phyloP scores from a whole-genome alignment of 495 filamentous ascomycete species.

The Tuber magnatum region DNA sequence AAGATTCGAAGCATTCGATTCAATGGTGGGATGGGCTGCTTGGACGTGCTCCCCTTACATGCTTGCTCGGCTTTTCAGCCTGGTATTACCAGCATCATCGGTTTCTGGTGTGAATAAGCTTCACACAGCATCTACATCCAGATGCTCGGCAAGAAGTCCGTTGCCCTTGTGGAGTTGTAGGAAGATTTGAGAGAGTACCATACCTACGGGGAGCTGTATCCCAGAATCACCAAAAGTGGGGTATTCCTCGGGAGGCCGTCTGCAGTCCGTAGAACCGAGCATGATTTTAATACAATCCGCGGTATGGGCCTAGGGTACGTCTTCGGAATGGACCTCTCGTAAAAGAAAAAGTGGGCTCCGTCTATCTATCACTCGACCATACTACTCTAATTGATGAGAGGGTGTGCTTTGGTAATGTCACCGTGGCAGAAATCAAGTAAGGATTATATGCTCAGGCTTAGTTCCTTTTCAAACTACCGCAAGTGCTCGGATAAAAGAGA shows the following conservation, averaged over 20 bases:
- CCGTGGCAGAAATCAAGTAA: neutral
- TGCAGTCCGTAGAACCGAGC: neutral
- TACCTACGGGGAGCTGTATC: neutral
- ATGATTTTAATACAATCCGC: neutral
- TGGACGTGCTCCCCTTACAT: neutral
- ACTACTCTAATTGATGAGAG: neutral
- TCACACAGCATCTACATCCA: neutral
- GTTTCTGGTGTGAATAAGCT: neutral
- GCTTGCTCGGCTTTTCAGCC: neutral
- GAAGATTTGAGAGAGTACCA: neutral
- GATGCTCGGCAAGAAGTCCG: neutral
- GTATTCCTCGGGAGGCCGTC: neutral
- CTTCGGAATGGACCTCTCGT: neutral
- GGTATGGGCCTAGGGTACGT: neutral
- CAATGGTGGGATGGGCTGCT: neutral
- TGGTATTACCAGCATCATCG: neutral
- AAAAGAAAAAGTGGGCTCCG: neutral
- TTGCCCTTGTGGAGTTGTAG: neutral
- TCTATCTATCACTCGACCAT: neutral
- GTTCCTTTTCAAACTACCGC: neutral
- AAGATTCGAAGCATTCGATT: neutral
- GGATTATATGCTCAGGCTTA: neutral
- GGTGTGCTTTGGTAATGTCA: neutral
- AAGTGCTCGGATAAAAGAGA: neutral
- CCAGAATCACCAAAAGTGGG: neutral